Percentiles rank a stretch among this genome's conserved stretches.
Conservation (phyloP, 345 rosid species). For the Citrus medica region DNA sequence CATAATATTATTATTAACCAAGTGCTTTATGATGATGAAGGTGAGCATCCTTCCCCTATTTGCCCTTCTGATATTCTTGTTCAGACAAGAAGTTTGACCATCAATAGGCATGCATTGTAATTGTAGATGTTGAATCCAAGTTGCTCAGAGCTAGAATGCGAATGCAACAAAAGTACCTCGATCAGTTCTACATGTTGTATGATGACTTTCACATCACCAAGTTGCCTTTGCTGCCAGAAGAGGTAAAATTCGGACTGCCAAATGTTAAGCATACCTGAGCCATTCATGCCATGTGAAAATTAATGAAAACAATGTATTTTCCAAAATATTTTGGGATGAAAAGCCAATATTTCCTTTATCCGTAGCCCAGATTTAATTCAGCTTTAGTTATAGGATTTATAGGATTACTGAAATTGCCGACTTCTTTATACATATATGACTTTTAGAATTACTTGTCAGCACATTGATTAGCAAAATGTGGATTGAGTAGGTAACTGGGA, state of each 20-base stretch:
- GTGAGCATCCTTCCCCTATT: slow-evolving; percentile 25
- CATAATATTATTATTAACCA: slow-evolving; percentile 97
- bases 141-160: slow-evolving; percentile 89
- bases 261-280: neutral
- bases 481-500: slow-evolving; percentile 78
- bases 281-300: neutral
- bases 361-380: neutral
- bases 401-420: too few relatives aligned
- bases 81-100: slow-evolving; percentile 1
- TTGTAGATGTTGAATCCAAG: slow-evolving; percentile 79
- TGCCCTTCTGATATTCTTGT: neutral
- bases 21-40: slow-evolving; percentile 89
- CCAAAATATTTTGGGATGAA: neutral
- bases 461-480: slow-evolving; percentile 14
- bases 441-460: neutral
- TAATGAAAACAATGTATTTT: neutral
- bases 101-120: slow-evolving; percentile 10
- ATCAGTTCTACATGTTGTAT: slow-evolving; percentile 96
- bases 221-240: slow-evolving; percentile 91
- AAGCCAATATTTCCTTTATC: neutral
- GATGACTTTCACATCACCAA: slow-evolving; percentile 97
- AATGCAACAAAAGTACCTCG: slow-evolving; percentile 98
- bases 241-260: slow-evolving; percentile 45
- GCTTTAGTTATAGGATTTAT: neutral
- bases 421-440: neutral